Conservation (phyloP, 768 basidiomycete genomes). For the Filobasidium wieringae region DNA sequence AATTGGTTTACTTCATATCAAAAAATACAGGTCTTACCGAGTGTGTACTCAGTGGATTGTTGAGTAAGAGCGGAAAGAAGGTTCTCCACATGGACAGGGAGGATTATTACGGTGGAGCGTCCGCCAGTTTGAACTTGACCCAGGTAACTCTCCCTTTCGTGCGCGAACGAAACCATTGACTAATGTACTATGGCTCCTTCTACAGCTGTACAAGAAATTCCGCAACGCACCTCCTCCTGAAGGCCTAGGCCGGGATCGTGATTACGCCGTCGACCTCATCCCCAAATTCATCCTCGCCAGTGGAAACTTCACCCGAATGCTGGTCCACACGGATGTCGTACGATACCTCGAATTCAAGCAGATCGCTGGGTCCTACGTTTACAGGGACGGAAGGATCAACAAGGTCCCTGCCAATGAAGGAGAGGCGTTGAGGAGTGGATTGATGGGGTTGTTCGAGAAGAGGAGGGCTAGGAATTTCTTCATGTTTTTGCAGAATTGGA, state of each 20-base stretch:
- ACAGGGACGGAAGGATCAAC: constrained; percentile 88
- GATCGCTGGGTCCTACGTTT: constrained; percentile 96
- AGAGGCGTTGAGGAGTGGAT: constrained; percentile 84
- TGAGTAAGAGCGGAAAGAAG: constrained; percentile 99
- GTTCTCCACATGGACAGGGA: constrained; percentile 78
- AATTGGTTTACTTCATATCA: constrained; percentile 45
- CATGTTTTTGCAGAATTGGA: constrained; percentile 89
- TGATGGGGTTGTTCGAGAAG: constrained; percentile 99
- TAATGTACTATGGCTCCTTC: not conserved
- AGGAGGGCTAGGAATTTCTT: constrained; percentile 97
- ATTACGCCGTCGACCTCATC: constrained; percentile 94
- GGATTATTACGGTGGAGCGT: constrained; percentile 97
- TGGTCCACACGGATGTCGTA: constrained; percentile 96
- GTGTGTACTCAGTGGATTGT: constrained; percentile 91
- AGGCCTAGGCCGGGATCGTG: constrained; percentile 87
- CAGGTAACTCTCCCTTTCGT: constrained; percentile 51
- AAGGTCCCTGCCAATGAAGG: constrained; percentile 97
- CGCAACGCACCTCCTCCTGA: constrained; percentile 62
- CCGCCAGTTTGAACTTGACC: constrained; percentile 90
- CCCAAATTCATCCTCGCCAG: constrained; percentile 99
- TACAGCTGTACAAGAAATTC: constrained; percentile 90
- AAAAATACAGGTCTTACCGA: constrained; percentile 96
- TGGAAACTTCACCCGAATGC: constrained; percentile 92
- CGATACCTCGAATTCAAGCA: constrained; percentile 99
- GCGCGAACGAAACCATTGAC: not conserved